Base-by-base conservation (phyloP, 1,139 yeast species). In the Debaryomycetaceae sp. region DNA sequence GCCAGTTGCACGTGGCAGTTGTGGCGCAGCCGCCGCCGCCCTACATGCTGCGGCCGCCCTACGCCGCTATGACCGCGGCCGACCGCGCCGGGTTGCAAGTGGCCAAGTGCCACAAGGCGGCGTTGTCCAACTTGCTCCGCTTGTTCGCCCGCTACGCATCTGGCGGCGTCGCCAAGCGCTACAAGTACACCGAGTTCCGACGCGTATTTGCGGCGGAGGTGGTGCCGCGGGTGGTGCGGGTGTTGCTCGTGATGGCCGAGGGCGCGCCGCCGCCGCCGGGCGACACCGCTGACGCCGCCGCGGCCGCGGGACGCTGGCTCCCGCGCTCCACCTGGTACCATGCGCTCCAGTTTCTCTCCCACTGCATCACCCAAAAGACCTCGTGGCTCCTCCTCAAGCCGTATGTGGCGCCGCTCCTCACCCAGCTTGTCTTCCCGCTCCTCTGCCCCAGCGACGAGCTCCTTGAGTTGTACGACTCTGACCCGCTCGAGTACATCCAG, bases 401-500 rank as follows among this genome's bases (percentile, higher is more conserved):
- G 2, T 84, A 82, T 52, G 70, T 77, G 34, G 75, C 75, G 32
- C 69, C 71, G 11, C 58, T 91, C 29, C 64, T 89, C 16, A 63
- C 80, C 11, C 88, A 81, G 44, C 78, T 91, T 38, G 69, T 89
- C 9, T 88, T 72, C 58, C 96, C 96, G 4, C 56, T 86, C 30
- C 60, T 91, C 31, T 72, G 84, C 40, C 89, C 95, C 8, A 68
- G 73, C 14, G 83, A 83, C 37, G 75, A 71, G 9, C 76, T 75
- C 16, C 61, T 88, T 38, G 95, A 85, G 41, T 58, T 76, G 21
- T 89, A 84, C 58, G 95, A 88, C 40, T 76, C 73, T 39, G 97
- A 91, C 49, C 97, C 97, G 5, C 83, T 77, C 36, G 96, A 89
- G 53, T 91, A 88, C 51, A 83, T 91, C 40, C 89, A 84, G 54